phyloP scores from a whole-genome alignment of 306 rosid genomes.

The Castanea sativa region DNA sequence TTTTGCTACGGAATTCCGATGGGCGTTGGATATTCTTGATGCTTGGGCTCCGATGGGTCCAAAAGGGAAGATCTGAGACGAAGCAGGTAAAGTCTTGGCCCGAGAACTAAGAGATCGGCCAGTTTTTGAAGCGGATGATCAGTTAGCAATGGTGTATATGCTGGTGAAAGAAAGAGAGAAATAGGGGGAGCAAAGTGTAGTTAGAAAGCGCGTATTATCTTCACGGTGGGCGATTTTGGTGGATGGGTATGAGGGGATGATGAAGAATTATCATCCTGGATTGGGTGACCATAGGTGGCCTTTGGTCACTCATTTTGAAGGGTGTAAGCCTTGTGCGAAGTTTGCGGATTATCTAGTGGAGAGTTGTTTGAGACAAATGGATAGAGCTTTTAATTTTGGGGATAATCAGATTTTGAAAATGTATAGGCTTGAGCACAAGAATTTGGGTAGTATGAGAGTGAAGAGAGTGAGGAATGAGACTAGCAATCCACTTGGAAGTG shows the following conservation, averaged over 20 bases:
- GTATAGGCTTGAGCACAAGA: constrained; percentile 69
- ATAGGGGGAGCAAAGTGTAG: constrained; percentile 75
- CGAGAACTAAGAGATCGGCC: constrained; percentile 60
- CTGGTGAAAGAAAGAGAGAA: constrained; percentile 45
- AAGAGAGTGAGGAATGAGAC: constrained; percentile 71
- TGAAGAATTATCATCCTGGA: constrained; percentile 73
- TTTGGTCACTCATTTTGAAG: constrained; percentile 87
- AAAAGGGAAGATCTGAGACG: constrained; percentile 70
- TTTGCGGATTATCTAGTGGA: constrained; percentile 84
- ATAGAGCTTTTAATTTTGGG: constrained; percentile 78
- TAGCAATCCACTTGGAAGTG: constrained; percentile 54
- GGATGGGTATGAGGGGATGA: constrained; percentile 74
- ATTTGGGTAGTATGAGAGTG: constrained; percentile 57
- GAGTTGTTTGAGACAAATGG: constrained; percentile 85
- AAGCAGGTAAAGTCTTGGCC: constrained; percentile 71
- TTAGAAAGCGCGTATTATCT: constrained; percentile 64
- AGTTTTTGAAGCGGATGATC: constrained; percentile 81
- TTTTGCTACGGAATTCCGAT: constrained; percentile 67
- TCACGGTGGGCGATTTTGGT: constrained; percentile 95
- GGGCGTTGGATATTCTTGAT: constrained; percentile 81
- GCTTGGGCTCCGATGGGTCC: constrained; percentile 98
- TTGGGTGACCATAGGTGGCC: constrained; percentile 92
- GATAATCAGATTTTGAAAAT: constrained; percentile 84
- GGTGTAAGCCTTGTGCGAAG: constrained; percentile 91
- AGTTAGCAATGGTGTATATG: constrained; percentile 77